Percentiles rank a stretch among this genome's conserved stretches.
phyloP scores from a whole-genome alignment of 768 basidiomycete species.

The Hericium alpestre region DNA sequence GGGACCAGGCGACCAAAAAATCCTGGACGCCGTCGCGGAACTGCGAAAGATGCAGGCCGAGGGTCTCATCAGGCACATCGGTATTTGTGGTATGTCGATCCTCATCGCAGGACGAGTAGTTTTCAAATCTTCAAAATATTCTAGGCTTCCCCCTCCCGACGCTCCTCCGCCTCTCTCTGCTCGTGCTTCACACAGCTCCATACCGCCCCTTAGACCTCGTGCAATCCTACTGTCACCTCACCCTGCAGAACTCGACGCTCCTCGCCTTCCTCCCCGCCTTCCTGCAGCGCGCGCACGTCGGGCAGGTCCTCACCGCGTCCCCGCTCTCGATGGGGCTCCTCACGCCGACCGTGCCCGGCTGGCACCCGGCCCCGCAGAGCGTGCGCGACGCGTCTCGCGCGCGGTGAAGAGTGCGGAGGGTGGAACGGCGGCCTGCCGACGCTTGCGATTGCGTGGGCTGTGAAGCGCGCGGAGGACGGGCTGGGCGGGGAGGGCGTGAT shows the following conservation, averaged over 20 bases:
- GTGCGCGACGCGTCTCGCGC: slow-evolving; percentile 33
- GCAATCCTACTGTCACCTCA: slow-evolving; percentile 74
- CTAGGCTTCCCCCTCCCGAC: slow-evolving; percentile 75
- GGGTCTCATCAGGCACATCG: slow-evolving; percentile 63
- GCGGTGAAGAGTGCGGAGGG: slow-evolving; percentile 22
- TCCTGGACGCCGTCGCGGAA: slow-evolving; percentile 59
- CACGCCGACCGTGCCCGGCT: slow-evolving; percentile 41
- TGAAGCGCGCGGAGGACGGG: slow-evolving; percentile 27
- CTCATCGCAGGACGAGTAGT: background rate
- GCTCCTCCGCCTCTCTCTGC: slow-evolving; percentile 70
- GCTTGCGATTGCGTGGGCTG: slow-evolving; percentile 66
- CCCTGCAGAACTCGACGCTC: slow-evolving; percentile 60
- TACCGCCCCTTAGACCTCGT: slow-evolving; percentile 68
- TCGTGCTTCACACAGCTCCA: slow-evolving; percentile 57
- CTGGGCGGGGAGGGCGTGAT: slow-evolving; percentile 22
- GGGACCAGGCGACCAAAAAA: slow-evolving; percentile 61
- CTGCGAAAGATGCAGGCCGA: slow-evolving; percentile 60
- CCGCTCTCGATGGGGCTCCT: slow-evolving; percentile 82
- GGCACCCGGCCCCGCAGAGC: slow-evolving; percentile 66
- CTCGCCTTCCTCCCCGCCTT: slow-evolving; percentile 46
- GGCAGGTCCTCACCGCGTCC: slow-evolving; percentile 66
- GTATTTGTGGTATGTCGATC: slow-evolving; percentile 58
- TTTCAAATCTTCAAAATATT: background rate
- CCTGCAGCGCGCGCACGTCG: slow-evolving; percentile 49
- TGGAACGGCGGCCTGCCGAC: slow-evolving; percentile 43